phyloP scores from a whole-genome alignment of 345 rosid species.

The Brassica carinata region DNA sequence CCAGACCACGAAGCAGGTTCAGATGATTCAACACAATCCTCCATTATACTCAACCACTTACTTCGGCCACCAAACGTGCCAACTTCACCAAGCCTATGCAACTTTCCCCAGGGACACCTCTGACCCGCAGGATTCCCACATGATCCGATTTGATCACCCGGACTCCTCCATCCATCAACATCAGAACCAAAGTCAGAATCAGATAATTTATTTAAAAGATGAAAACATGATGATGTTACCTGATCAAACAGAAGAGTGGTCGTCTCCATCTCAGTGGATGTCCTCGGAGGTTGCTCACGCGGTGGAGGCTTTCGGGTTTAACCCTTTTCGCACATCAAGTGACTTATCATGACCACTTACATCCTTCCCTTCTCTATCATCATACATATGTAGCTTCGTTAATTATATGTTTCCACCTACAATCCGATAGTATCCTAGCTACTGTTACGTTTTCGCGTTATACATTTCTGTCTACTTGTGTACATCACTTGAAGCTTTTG shows the following conservation, averaged over 20 bases:
- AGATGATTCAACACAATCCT: slow-evolving; percentile 43
- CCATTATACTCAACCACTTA: slow-evolving; percentile 49
- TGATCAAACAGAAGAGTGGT: slow-evolving; percentile 12
- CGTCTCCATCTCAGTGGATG: slow-evolving; percentile 29
- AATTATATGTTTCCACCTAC: slow-evolving; percentile 5
- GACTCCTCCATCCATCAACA: slow-evolving; percentile 2
- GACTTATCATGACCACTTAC: slow-evolving; percentile 35
- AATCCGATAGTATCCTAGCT: neutral
- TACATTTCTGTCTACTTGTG: slow-evolving; percentile 11
- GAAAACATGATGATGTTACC: slow-evolving; percentile 9
- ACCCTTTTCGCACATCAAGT: slow-evolving; percentile 31
- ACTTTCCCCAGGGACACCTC: slow-evolving; percentile 11
- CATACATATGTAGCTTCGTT: slow-evolving; percentile 17
- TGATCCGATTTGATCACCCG: slow-evolving; percentile 38
- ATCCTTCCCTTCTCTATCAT: neutral
- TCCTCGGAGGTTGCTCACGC: slow-evolving; percentile 39
- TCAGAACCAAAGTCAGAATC: neutral
- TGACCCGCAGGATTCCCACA: slow-evolving; percentile 27
- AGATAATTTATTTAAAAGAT: neutral
- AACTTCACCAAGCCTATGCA: slow-evolving; percentile 29
- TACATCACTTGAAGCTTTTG: slow-evolving; percentile 17
- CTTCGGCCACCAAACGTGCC: slow-evolving; percentile 53
- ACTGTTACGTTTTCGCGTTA: neutral
- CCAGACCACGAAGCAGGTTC: slow-evolving; percentile 46
- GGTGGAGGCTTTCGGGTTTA: slow-evolving; percentile 33